Conservation (phyloP, 2,329 filamentous ascomycete genomes). For the Aspergillus terreus region DNA sequence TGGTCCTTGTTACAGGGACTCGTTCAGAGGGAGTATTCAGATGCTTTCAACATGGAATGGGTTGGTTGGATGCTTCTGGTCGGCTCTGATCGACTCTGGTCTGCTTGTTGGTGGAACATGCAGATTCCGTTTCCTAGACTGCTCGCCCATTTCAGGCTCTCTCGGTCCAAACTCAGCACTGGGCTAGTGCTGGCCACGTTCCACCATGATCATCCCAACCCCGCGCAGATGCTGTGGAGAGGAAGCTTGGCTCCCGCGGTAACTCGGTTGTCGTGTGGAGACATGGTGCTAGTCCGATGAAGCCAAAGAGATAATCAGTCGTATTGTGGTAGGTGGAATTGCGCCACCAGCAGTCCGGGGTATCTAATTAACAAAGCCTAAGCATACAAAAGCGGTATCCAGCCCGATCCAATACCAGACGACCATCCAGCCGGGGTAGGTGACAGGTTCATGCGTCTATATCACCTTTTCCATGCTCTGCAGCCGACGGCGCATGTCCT, state of each 20-base stretch:
- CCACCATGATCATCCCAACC: not conserved
- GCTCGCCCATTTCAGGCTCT: too few species aligned
- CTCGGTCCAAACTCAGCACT: not conserved
- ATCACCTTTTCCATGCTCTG: not conserved
- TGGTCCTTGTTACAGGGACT: not conserved
- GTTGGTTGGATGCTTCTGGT: not conserved
- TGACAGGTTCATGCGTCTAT: not conserved
- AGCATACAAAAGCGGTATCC: too few species aligned
- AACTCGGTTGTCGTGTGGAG: constrained; percentile 1
- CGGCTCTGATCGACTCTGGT: not conserved
- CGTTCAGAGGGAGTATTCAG: too few species aligned
- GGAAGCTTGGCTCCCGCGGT: constrained; percentile 6
- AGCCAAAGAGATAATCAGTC: not conserved
- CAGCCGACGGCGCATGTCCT: constrained; percentile 27
- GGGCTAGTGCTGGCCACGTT: not conserved
- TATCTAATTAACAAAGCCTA: too few species aligned
- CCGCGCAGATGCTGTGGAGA: not conserved
- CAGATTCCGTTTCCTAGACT: too few species aligned
- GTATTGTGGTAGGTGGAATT: too few species aligned
- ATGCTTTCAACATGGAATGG: not conserved
- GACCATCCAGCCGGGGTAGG: too few species aligned
- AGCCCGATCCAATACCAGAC: not conserved
- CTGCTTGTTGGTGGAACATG: too few species aligned
- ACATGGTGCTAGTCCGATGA: not conserved
- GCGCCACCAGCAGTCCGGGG: too few species aligned